A percentile compares a stretch with the other conserved stretches of the same genome.
Conservation (phyloP, 495 filamentous ascomycete genomes). For the Podospora conica region DNA sequence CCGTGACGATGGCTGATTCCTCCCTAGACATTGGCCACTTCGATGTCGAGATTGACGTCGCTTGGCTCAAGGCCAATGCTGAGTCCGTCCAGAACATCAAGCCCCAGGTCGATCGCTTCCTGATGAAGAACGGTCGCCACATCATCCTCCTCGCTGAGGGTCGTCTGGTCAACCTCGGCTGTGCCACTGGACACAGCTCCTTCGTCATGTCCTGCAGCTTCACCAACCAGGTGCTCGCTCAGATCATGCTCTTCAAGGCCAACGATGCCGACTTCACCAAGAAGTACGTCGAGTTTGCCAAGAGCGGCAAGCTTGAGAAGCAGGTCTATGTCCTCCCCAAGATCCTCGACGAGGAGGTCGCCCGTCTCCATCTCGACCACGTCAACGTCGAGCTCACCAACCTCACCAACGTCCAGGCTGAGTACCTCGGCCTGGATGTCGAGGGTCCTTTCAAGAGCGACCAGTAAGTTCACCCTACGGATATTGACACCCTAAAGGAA, state of each 20-base stretch:
- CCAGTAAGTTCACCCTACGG: constrained; percentile 39
- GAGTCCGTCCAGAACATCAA: constrained; percentile 96
- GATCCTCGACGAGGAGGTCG: constrained; percentile 97
- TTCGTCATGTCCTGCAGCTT: constrained; percentile 99
- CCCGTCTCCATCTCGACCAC: constrained; percentile 84
- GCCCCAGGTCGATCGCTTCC: constrained; percentile 97
- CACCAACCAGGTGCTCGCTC: constrained; percentile 99
- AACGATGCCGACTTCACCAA: constrained; percentile 77
- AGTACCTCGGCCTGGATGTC: constrained; percentile 79
- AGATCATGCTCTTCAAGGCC: constrained; percentile 96
- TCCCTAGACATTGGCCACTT: constrained; percentile 93
- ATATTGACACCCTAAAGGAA: background rate
- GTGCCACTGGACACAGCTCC: constrained; percentile 97
- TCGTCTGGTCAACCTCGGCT: constrained; percentile 97
- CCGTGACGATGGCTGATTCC: constrained; percentile 9
- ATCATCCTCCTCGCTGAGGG: constrained; percentile 98
- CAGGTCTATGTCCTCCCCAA: constrained; percentile 97
- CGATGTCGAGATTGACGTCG: constrained; percentile 99
- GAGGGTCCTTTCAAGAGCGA: constrained; percentile 96
- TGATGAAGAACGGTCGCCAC: constrained; percentile 88
- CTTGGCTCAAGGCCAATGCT: constrained; percentile 94
- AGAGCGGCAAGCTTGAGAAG: constrained; percentile 75
- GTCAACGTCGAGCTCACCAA: constrained; percentile 90
- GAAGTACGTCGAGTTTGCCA: constrained; percentile 95
- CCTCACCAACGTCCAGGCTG: constrained; percentile 78